Evolutionary conservation across 768 basidiomycete genomes (phyloP).

Genomic region (Amanita brunnescens): DNA sequence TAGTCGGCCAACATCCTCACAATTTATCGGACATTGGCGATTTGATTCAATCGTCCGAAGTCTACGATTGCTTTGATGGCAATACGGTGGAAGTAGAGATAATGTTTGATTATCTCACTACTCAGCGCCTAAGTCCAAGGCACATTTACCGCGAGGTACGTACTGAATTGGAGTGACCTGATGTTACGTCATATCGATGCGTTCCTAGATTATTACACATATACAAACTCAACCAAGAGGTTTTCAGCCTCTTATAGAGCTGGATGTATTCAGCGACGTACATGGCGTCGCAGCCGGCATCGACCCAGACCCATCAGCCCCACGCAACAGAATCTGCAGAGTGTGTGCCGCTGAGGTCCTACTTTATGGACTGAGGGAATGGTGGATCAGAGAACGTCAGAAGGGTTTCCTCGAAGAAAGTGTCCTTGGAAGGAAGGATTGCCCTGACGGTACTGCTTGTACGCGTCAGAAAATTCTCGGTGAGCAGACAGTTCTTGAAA

Average conservation of each 20-base stretch:
- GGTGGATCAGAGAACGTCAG: slow-evolving; percentile 76
- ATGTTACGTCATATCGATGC: neutral
- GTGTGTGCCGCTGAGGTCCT: slow-evolving; percentile 69
- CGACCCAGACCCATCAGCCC: slow-evolving; percentile 48
- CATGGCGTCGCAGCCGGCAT: slow-evolving; percentile 47
- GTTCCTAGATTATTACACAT: slow-evolving; percentile 49
- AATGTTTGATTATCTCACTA: slow-evolving; percentile 71
- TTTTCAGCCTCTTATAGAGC: slow-evolving; percentile 60
- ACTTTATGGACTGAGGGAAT: slow-evolving; percentile 67
- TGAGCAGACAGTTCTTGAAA: slow-evolving; percentile 23
- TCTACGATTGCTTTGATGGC: slow-evolving; percentile 75
- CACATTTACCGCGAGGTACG: slow-evolving; percentile 72
- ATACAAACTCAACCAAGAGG: slow-evolving; percentile 51
- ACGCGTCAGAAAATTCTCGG: slow-evolving; percentile 56
- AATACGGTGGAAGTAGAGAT: slow-evolving; percentile 79
- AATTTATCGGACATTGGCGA: slow-evolving; percentile 62
- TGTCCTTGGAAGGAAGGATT: slow-evolving; percentile 57
- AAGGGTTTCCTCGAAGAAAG: slow-evolving; percentile 54
- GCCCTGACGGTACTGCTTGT: slow-evolving; percentile 54
- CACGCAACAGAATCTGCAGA: slow-evolving; percentile 59
- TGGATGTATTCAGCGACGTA: slow-evolving; percentile 62
- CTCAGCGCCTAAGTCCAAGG: slow-evolving; percentile 51
- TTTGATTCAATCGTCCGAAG: slow-evolving; percentile 63
- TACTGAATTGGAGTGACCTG: slow-evolving; percentile 3
- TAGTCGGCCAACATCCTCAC: slow-evolving; percentile 58